Percentiles rank a stretch among this genome's conserved stretches.
Conservation (phyloP, 1,284 basidiomycete genomes). For the Pseudomicrostroma phylloplanum region DNA sequence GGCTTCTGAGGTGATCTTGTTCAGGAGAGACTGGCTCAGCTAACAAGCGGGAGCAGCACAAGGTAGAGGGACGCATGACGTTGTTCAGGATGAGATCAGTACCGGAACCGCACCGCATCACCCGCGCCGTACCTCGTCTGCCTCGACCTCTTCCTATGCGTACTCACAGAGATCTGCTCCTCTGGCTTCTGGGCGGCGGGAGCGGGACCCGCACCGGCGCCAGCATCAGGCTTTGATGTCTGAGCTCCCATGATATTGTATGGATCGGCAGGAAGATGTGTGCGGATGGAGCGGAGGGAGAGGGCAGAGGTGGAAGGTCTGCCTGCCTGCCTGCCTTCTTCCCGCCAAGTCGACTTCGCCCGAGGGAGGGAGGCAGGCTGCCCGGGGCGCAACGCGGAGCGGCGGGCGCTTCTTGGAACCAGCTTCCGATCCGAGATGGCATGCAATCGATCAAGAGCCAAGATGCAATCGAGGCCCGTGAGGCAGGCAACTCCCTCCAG, state of each 20-base stretch:
- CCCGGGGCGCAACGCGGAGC: no score
- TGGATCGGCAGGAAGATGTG: neutral
- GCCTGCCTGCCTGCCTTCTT: no score
- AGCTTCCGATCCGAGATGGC: no score
- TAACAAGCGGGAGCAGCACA: neutral
- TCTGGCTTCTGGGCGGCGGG: neutral
- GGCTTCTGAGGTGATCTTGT: conserved; percentile 6
- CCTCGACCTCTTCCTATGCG: neutral
- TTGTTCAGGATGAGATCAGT: neutral
- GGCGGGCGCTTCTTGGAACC: no score
- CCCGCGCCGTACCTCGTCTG: neutral
- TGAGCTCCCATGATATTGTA: conserved; percentile 2
- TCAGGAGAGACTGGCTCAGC: conserved; percentile 6
- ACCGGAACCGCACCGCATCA: neutral
- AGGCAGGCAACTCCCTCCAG: no score
- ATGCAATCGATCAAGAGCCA: no score
- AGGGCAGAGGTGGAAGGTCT: no score
- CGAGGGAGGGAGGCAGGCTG: no score
- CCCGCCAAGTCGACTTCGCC: no score
- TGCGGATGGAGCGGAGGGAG: no score
- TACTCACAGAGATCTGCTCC: conserved; percentile 1
- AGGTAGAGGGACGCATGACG: no score
- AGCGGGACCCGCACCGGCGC: neutral
- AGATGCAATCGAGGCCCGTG: no score
- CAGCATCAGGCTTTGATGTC: neutral